Conservation (phyloP, 1,284 basidiomycete genomes). For the Malassezia equina region DNA sequence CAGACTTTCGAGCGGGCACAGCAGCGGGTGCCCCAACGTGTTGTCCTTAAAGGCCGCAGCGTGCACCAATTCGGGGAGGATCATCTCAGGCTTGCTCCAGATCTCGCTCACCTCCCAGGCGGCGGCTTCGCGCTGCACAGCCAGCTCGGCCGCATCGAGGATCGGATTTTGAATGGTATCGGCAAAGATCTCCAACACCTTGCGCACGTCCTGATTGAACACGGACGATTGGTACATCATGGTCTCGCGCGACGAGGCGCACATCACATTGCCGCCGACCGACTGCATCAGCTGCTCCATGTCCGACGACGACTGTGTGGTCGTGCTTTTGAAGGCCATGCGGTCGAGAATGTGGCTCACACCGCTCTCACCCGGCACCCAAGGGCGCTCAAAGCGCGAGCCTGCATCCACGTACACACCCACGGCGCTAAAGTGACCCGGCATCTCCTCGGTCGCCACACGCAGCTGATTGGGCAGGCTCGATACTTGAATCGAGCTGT, state of each 20-base stretch:
- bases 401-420: conserved; percentile 91
- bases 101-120: conserved; percentile 88
- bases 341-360: conserved; percentile 85
- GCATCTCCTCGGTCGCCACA: conserved; percentile 79
- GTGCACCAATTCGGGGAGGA: conserved; percentile 85
- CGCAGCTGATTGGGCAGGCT: conserved; percentile 83
- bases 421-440: conserved; percentile 86
- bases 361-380: conserved; percentile 57
- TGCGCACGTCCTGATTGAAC: conserved; percentile 70
- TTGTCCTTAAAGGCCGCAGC: conserved; percentile 68
- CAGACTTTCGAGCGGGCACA: conserved; percentile 78
- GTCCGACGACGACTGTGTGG: conserved; percentile 55
- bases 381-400: conserved; percentile 72
- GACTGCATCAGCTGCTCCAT: conserved; percentile 74
- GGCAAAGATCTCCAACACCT: conserved; percentile 75
- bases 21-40: conserved; percentile 75
- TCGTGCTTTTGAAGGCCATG: conserved; percentile 78
- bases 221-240: conserved; percentile 98
- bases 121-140: conserved; percentile 72
- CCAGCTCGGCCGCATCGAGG: conserved; percentile 69
- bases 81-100: conserved; percentile 78
- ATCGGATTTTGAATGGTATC: conserved; percentile 77
- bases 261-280: conserved; percentile 84
- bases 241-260: conserved; percentile 79
- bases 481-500: conserved; percentile 53